Evolutionary conservation across 768 basidiomycete species (phyloP), one percentile per base, ranked within the genome.

Genomic region (Pleurotus giganteus): DNA sequence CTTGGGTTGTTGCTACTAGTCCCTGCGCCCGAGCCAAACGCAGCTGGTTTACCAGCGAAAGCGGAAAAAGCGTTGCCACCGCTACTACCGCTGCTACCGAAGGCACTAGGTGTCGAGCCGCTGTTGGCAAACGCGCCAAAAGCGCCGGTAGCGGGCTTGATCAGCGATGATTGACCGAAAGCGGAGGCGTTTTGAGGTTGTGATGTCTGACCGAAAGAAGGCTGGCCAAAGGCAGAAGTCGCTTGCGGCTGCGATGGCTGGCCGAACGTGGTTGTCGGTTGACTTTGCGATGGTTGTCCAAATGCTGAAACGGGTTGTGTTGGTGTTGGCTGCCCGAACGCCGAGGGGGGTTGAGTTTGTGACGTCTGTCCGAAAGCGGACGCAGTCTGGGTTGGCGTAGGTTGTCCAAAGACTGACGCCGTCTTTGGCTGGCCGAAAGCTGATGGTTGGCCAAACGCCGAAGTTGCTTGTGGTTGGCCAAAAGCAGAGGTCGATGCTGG

Each of bases 121-220:
- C 54, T 31, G 23, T 62, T 64, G 6, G 71, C 66, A 51, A 73
- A 73, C 0, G 75, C 75, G 39, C 73, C 67, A 53, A 86, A 86
- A 1, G 79, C 80, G 2, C 82, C 81, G 4, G 76, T 69, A 3
- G 77, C 72, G 4, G 82, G 77, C 57, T 78, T 79, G 54, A 83
- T 75, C 21, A 82, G 54, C 2, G 70, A 69, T 3, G 61, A 28
- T 43, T 56, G 45, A 21, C 70, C 71, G 51, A 73, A 73, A 0
- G 59, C 70, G n/a, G 76, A 65, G 8, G 57, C 59, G 13, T 62
- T 54, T 34, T 12, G 47, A 21, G 64, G 26, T 29, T 66, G 47
- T 8, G 49, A 50, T 12, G 49, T 6, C 24, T 51, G 49, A 12
- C 49, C 49, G 23, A 51, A 51, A 17, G 46, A 17, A n/a, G 46